Evolutionary conservation across 371 early-diverging fungal species (phyloP).

Genomic region (Mucor piriformis): DNA sequence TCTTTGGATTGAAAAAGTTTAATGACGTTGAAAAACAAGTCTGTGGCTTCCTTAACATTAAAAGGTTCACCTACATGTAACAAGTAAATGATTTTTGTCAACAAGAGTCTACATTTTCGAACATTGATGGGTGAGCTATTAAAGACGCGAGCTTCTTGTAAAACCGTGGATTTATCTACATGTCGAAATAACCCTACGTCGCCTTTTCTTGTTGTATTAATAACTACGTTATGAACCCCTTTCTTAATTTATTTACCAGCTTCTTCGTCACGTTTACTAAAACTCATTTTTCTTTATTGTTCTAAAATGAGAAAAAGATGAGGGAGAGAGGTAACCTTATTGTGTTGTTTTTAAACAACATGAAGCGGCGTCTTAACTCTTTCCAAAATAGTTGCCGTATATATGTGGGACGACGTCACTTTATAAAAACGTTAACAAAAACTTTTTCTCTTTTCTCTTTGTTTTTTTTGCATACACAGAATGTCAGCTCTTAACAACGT

Average conservation of each 20-base stretch:
- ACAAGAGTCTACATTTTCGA: conserved; percentile 86
- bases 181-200: conserved; percentile 59
- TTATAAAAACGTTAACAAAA: not conserved
- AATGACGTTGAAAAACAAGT: conserved; percentile 95
- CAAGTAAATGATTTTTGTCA: conserved; percentile 95
- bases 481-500: conserved; percentile 1
- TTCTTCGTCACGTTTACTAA: not conserved
- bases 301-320: too few species aligned
- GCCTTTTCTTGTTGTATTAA: conserved; percentile 14
- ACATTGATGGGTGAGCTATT: conserved; percentile 96
- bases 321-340: too few species aligned
- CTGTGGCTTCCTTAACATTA: conserved; percentile 92
- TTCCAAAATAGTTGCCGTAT: too few species aligned
- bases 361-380: too few species aligned
- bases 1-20: conserved; percentile 97
- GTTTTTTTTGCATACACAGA: not conserved
- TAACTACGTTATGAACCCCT: not conserved
- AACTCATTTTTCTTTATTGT: not conserved
- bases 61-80: conserved; percentile 89
- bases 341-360: not conserved
- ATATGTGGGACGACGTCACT: too few species aligned
- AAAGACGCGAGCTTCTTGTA: conserved; percentile 97
- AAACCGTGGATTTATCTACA: conserved; percentile 90
- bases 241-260: conserved; percentile 24
- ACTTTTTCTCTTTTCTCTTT: not conserved